phyloP scores from a whole-genome alignment of 2,329 filamentous ascomycete genomes.

The Stemphylium vesicarium region DNA sequence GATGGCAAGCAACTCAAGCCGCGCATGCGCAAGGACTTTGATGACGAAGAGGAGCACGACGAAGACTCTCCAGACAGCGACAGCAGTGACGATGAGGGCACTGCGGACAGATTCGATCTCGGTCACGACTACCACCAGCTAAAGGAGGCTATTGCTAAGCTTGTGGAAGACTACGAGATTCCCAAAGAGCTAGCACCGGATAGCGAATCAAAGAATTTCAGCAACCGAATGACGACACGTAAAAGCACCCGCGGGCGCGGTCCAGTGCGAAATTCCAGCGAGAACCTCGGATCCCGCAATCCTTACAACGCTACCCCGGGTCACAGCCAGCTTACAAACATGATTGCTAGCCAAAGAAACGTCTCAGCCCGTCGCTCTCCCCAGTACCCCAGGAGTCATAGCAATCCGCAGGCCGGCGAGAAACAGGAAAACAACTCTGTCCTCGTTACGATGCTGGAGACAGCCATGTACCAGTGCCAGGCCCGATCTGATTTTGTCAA shows the following conservation, averaged over 20 bases:
- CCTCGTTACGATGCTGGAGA: constrained; percentile 75
- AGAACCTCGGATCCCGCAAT: constrained; percentile 59
- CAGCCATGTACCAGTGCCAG: constrained; percentile 77
- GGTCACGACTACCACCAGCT: constrained; percentile 82
- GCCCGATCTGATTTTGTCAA: constrained; percentile 82
- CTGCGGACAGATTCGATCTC: constrained; percentile 61
- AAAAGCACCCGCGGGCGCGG: constrained; percentile 40
- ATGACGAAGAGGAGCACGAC: constrained; percentile 68
- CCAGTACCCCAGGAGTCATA: constrained; percentile 50
- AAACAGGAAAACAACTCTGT: constrained; percentile 55
- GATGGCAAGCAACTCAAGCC: constrained; percentile 74
- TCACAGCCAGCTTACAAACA: constrained; percentile 46
- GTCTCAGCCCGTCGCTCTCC: constrained; percentile 45
- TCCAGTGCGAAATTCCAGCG: constrained; percentile 34
- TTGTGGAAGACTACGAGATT: constrained; percentile 84
- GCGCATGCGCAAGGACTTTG: constrained; percentile 74
- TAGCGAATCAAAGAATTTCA: constrained; percentile 68
- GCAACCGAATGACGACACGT: constrained; percentile 68
- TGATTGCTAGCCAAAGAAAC: constrained; percentile 48
- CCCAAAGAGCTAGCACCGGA: constrained; percentile 69
- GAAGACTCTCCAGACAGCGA: constrained; percentile 62
- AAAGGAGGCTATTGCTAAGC: constrained; percentile 78
- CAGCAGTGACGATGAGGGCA: constrained; percentile 54
- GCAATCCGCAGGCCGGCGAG: constrained; percentile 45
- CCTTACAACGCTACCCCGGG: constrained; percentile 45